Evolutionary conservation across 306 rosid species (phyloP).

Genomic region (Ammopiptanthus mongolicus): DNA sequence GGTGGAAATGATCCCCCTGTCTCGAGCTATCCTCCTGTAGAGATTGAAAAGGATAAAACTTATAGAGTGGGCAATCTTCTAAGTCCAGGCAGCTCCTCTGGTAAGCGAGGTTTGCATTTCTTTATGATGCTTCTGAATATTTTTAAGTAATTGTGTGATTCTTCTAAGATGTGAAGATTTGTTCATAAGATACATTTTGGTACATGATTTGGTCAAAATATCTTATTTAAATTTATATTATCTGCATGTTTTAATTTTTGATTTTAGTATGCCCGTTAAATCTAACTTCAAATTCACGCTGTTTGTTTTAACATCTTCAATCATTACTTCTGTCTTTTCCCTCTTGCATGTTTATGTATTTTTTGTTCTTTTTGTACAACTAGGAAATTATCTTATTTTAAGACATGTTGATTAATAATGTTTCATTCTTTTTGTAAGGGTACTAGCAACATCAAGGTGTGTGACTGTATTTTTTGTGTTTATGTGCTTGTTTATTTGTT

Average conservation of each 20-base stretch:
- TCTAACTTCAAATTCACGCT: constrained; percentile 8
- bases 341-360: background rate
- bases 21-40: constrained; percentile 57
- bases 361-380: background rate
- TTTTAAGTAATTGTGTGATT: background rate
- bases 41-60: constrained; percentile 46
- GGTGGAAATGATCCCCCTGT: constrained; percentile 73
- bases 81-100: constrained; percentile 45
- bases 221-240: background rate
- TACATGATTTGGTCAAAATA: background rate
- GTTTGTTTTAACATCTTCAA: background rate
- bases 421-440: background rate
- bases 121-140: background rate
- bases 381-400: background rate
- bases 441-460: background rate
- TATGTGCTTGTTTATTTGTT: background rate
- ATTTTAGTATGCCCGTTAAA: background rate
- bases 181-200: background rate
- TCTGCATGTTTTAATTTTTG: background rate
- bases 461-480: background rate
- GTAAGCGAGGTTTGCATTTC: constrained; percentile 34
- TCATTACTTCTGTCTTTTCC: background rate
- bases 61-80: constrained; percentile 24
- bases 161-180: background rate
- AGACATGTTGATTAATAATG: background rate